Evolutionary conservation across 352 stramenopile genomes (phyloP).

Genomic region (Phytopythium litorale): DNA sequence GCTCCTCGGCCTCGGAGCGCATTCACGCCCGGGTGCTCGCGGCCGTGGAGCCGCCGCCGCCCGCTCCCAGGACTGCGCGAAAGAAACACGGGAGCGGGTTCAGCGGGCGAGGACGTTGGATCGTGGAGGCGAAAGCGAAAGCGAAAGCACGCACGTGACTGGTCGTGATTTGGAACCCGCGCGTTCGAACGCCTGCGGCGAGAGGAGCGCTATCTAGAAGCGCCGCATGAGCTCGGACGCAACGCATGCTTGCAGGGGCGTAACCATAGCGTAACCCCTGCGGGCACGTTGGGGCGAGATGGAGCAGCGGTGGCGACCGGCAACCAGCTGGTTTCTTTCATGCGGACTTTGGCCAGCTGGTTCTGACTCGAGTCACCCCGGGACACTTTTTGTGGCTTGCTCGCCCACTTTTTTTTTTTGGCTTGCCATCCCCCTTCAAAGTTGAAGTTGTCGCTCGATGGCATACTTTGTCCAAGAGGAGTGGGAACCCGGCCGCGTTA

Average conservation of each 20-base stretch:
- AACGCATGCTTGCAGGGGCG: neutral
- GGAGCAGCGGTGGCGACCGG: no score
- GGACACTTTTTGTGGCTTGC: neutral
- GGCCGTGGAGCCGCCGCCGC: neutral
- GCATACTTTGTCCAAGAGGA: neutral
- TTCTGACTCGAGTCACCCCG: no score
- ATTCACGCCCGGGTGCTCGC: neutral
- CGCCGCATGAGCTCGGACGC: neutral
- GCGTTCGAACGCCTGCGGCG: neutral
- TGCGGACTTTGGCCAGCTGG: no score
- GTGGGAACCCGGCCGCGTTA: neutral
- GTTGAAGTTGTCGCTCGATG: slow-evolving; percentile 12
- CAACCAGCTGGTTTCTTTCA: no score
- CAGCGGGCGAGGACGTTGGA: neutral
- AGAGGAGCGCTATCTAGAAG: slow-evolving; percentile 1
- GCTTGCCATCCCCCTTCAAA: slow-evolving; percentile 6
- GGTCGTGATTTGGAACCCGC: neutral
- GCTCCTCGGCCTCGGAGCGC: neutral
- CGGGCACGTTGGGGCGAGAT: no score
- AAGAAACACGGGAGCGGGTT: neutral
- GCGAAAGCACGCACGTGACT: neutral
- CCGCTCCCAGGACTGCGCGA: neutral
- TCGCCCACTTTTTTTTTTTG: neutral
- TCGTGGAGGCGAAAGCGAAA: neutral
- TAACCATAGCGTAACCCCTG: no score